phyloP scores from a whole-genome alignment of 1,139 yeast species.

The Nadsonia starkeyi-henricii region DNA sequence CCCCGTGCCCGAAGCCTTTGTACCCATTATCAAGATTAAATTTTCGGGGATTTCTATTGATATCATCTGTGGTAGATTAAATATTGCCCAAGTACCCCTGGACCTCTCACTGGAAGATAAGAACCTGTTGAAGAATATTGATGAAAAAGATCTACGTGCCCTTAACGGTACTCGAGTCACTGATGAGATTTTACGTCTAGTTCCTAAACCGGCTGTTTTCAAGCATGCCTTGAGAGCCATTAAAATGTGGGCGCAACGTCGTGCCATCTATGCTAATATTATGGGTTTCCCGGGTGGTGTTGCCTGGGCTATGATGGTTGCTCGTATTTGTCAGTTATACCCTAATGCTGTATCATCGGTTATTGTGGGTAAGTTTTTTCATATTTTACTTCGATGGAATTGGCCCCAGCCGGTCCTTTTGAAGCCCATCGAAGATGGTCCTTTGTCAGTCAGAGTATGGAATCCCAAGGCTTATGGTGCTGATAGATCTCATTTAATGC shows the following conservation, averaged over 20 bases:
- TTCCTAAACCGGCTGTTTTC: slow-evolving; percentile 87
- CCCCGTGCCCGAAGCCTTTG: slow-evolving; percentile 92
- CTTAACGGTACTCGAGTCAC: slow-evolving; percentile 95
- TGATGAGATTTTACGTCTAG: slow-evolving; percentile 76
- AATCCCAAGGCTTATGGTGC: slow-evolving; percentile 81
- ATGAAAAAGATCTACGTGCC: slow-evolving; percentile 79
- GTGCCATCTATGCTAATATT: slow-evolving; percentile 87
- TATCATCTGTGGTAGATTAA: slow-evolving; percentile 68
- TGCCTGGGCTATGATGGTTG: slow-evolving; percentile 99
- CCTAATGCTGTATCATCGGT: slow-evolving; percentile 95
- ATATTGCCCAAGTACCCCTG: slow-evolving; percentile 67
- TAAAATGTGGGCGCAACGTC: slow-evolving; percentile 90
- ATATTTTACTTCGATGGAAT: slow-evolving; percentile 76
- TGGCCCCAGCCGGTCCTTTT: slow-evolving; percentile 98
- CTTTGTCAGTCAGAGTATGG: slow-evolving; percentile 93
- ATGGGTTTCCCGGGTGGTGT: slow-evolving; percentile 99
- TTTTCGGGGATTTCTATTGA: slow-evolving; percentile 85
- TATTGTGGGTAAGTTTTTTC: slow-evolving; percentile 78
- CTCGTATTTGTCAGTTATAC: slow-evolving; percentile 87
- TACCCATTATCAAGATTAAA: slow-evolving; percentile 82
- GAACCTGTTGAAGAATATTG: slow-evolving; percentile 68
- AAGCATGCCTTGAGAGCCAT: slow-evolving; percentile 86
- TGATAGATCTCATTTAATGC: slow-evolving; percentile 88
- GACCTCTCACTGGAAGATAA: slow-evolving; percentile 70
- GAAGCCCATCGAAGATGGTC: slow-evolving; percentile 92